Percentiles rank a stretch among this genome's conserved stretches.
Conservation (phyloP, 441 rosid genomes). For the Francoa sonchifolia region DNA sequence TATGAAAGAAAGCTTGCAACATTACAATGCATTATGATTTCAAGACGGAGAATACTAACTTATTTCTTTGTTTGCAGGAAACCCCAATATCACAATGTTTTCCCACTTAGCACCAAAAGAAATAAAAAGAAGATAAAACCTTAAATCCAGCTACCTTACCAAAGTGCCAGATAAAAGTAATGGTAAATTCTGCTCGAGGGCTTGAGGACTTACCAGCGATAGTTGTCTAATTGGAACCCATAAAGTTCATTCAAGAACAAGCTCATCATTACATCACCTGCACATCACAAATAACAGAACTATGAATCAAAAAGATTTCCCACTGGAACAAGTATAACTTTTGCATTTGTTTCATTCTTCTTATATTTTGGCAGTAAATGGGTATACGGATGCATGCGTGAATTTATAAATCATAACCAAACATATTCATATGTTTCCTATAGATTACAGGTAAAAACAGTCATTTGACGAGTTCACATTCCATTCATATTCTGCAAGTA, state of each 20-base stretch:
- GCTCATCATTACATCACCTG: conserved; percentile 96
- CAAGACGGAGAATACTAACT: not conserved
- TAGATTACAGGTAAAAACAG: too few species aligned
- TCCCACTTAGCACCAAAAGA: too few species aligned
- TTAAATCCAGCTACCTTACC: not conserved
- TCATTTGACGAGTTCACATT: too few species aligned
- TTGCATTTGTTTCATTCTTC: not conserved
- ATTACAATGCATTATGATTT: not conserved
- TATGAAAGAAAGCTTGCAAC: not conserved
- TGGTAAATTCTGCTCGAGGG: conserved; percentile 1
- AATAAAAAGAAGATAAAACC: too few species aligned
- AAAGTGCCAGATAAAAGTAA: not conserved
- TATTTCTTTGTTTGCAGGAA: not conserved
- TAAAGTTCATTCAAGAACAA: conserved; percentile 89
- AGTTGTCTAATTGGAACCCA: conserved; percentile 93
- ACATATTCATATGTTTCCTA: too few species aligned
- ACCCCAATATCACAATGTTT: too few species aligned
- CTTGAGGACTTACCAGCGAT: conserved; percentile 54
- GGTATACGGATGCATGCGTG: not conserved
- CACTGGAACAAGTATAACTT: not conserved
- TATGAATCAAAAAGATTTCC: not conserved
- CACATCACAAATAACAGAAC: conserved; percentile 1
- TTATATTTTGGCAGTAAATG: not conserved
- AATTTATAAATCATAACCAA: too few species aligned
- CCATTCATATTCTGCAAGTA: too few species aligned